Base-by-base conservation (phyloP, 2,329 filamentous ascomycete genomes). In the Epichloe glyceriae region DNA sequence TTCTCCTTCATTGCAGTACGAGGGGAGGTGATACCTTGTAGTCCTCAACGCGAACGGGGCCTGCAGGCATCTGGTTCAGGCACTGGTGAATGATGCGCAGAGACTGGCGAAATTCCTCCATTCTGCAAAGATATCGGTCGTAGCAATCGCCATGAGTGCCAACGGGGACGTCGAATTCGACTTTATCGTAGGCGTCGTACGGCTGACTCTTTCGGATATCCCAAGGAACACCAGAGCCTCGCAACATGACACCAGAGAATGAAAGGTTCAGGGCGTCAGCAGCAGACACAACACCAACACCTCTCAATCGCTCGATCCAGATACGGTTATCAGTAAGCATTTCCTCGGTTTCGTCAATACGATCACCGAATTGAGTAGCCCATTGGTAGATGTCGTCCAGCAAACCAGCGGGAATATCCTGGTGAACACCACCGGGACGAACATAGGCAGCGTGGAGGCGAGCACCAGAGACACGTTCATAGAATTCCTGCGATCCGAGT, bases 1-100 rank as follows among this genome's bases (percentile, higher is more conserved):
- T 98, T 98, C 81, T 98, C 93, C 80, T 98, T 98, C 93, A 98
- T 98, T 64, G 93, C 93, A 43, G 88, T 78, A 64, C 93, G 84
- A n/a, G 93, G 94, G 93, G 93, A 20, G 93, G 93, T 3, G 88
- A 86, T 63, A 98, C 81, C 81, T 98, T 98, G 82, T 97, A 98
- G 72, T 98, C 93, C 72, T 98, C 93, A 41, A 96, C 88, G 60
- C 91, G 86, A 65, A 97, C 80, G 49, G 93, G 93, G 30, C 93
- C 93, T 46, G 87, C 79, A 46, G 94, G 91, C 88, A 98, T 98
- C 76, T 98, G 88, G 79, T 98, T 97, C 61, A 98, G 74, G 71
- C 94, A 98, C 72, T 98, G 94, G 77, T 95, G 85, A 66, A 98
- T 96, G 70, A 98, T 98, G 63, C 93, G 86, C 55, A 98, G 85